Conservation (phyloP, 2,329 filamentous ascomycete species). For the Alternaria infectoria region DNA sequence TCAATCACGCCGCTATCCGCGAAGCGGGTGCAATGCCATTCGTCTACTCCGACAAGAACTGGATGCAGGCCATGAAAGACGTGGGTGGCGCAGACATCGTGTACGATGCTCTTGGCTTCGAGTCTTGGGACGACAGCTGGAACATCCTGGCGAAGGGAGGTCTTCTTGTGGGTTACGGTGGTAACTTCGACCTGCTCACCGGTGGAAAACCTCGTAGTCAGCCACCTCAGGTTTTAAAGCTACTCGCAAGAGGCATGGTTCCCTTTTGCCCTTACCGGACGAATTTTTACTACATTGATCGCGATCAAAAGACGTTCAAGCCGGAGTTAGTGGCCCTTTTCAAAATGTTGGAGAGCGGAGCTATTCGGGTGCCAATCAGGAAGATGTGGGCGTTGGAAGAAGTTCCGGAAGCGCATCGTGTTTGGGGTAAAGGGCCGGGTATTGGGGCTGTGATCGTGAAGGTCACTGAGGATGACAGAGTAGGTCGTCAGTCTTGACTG, state of each 20-base stretch:
- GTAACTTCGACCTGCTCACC: conserved; percentile 31
- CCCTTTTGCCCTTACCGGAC: conserved; percentile 34
- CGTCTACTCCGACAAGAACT: conserved; percentile 57
- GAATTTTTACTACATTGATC: conserved; percentile 36
- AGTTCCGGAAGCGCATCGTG: conserved; percentile 35
- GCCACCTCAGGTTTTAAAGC: conserved; percentile 25
- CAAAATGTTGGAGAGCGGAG: conserved; percentile 20
- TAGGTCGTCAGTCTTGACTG: background rate
- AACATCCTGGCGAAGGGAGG: conserved; percentile 53
- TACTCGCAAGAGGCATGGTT: conserved; percentile 31
- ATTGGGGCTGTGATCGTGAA: conserved; percentile 37
- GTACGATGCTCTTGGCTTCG: conserved; percentile 59
- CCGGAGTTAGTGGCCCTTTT: conserved; percentile 32
- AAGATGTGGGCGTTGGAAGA: conserved; percentile 35
- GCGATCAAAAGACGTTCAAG: conserved; percentile 32
- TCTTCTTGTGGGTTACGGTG: conserved; percentile 39
- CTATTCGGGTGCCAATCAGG: conserved; percentile 36
- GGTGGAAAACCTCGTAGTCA: conserved; percentile 26
- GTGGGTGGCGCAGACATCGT: conserved; percentile 57
- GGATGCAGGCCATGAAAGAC: conserved; percentile 55
- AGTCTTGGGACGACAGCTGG: conserved; percentile 60
- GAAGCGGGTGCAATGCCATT: conserved; percentile 19
- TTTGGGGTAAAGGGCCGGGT: conserved; percentile 31
- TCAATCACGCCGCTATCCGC: background rate
- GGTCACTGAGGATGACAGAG: conserved; percentile 5